These are phyloP conservation scores for Stagonosporopsis chrysanthemi DNA, from an alignment of 2,329 filamentous ascomycete genomes.

Conservation along the genomic window DNA sequence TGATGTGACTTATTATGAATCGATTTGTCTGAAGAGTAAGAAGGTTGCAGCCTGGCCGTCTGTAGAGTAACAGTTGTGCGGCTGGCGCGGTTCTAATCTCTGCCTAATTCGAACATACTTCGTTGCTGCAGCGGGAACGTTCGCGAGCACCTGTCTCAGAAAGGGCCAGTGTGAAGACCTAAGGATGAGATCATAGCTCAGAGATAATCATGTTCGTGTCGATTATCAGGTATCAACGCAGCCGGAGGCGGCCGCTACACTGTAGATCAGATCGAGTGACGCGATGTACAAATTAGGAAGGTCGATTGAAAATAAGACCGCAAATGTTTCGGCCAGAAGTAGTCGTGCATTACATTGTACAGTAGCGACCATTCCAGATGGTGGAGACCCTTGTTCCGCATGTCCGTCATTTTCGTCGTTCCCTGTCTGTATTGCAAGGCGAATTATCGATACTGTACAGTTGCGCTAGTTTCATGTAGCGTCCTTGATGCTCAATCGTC, in stretches of 20 bases:
- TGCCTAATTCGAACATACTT: neutral
- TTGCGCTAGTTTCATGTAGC: constrained; percentile 20
- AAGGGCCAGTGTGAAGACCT: neutral
- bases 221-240: constrained; percentile 14
- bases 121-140: neutral
- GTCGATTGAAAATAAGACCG: constrained; percentile 21
- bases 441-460: constrained; percentile 31
- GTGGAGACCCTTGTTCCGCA: constrained; percentile 20
- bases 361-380: constrained; percentile 27
- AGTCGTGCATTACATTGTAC: constrained; percentile 22
- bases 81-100: neutral
- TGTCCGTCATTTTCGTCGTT: constrained; percentile 29
- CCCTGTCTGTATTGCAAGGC: constrained; percentile 27
- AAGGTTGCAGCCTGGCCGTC: neutral
- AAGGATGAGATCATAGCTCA: constrained; percentile 12
- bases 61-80: neutral
- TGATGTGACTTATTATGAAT: neutral
- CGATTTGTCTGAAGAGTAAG: neutral
- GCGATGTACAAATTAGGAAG: constrained; percentile 27
- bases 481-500: constrained; percentile 1
- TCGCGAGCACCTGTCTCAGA: neutral
- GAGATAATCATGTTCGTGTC: constrained; percentile 1
- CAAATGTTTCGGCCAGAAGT: constrained; percentile 20
- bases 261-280: constrained; percentile 16
- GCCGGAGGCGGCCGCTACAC: constrained; percentile 20